These are phyloP conservation scores for Phaeosphaeria sp. DNA, from an alignment of 2,329 filamentous ascomycete species.

Conservation along the genomic window DNA sequence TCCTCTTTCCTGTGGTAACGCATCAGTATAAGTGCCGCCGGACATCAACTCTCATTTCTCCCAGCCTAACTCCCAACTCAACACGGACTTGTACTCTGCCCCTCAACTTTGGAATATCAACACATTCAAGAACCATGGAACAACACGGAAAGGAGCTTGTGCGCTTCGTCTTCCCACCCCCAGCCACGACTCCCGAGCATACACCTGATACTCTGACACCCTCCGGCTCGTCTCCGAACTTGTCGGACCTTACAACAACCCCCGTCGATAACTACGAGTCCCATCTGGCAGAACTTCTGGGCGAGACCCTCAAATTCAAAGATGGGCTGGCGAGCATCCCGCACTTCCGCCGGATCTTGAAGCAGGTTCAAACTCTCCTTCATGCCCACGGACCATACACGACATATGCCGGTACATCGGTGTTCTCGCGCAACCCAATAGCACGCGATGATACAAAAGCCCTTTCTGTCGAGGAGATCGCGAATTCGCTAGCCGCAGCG, in stretches of 20 bases:
- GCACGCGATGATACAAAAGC: not conserved
- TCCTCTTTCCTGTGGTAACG: not conserved
- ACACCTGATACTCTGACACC: not conserved
- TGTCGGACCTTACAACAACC: not conserved
- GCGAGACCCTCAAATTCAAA: not conserved
- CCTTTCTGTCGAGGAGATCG: constrained; percentile 10
- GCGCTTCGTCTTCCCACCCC: not conserved
- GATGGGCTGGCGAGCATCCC: constrained; percentile 2
- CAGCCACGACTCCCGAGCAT: not conserved
- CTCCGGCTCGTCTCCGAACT: not conserved
- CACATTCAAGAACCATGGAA: not conserved
- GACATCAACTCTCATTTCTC: not conserved
- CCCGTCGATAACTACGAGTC: not conserved
- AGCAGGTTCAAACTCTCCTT: constrained; percentile 13
- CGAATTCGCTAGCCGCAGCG: constrained; percentile 22
- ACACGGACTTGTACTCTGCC: not conserved
- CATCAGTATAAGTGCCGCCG: no score
- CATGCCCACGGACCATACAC: constrained; percentile 16
- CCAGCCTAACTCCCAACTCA: not conserved
- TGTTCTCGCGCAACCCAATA: constrained; percentile 11
- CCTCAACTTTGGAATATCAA: no score
- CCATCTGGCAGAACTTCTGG: not conserved
- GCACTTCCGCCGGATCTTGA: constrained; percentile 17
- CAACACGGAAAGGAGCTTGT: not conserved
- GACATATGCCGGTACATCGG: constrained; percentile 8